These are phyloP conservation scores for Zygoascus flipseniorum DNA, from an alignment of 805 yeast species.

Conservation along the genomic window DNA sequence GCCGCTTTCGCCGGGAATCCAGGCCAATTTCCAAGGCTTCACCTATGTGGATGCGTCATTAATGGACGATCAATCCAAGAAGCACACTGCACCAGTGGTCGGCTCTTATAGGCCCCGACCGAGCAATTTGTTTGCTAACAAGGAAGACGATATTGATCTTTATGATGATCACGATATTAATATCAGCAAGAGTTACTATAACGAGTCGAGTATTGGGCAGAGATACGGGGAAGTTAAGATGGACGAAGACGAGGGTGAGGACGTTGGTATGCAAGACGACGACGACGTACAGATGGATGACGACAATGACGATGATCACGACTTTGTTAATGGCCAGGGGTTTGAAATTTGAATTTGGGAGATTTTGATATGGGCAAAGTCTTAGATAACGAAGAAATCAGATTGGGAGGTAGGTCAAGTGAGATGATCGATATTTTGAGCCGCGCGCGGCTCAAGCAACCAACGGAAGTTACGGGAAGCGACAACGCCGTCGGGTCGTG, in stretches of 20 bases:
- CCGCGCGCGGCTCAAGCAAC: too few relatives aligned
- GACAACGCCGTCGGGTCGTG: too few relatives aligned
- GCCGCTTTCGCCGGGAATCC: conserved; percentile 89
- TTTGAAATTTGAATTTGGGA: conserved; percentile 54
- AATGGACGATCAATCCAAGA: conserved; percentile 61
- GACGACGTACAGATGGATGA: conserved; percentile 25
- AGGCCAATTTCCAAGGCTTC: conserved; percentile 93
- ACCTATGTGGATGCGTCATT: conserved; percentile 93
- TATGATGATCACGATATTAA: conserved; percentile 30
- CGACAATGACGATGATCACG: conserved; percentile 61
- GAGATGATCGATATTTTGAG: too few relatives aligned
- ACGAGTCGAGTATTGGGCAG: conserved; percentile 5
- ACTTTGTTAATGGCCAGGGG: conserved; percentile 74
- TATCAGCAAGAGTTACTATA: conserved; percentile 25
- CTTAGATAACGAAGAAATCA: too few relatives aligned
- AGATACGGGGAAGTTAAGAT: conserved; percentile 11
- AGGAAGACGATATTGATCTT: conserved; percentile 28
- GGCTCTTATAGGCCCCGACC: conserved; percentile 11
- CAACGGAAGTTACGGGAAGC: too few relatives aligned
- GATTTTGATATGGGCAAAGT: too few relatives aligned
- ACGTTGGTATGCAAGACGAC: conserved; percentile 16
- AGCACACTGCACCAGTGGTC: neutral
- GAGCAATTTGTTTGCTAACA: conserved; percentile 1
- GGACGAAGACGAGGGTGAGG: conserved; percentile 16
- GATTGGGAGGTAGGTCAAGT: neutral